Conservation (phyloP, 2,329 filamentous ascomycete genomes). For the Chrysosporium queenslandicum region DNA sequence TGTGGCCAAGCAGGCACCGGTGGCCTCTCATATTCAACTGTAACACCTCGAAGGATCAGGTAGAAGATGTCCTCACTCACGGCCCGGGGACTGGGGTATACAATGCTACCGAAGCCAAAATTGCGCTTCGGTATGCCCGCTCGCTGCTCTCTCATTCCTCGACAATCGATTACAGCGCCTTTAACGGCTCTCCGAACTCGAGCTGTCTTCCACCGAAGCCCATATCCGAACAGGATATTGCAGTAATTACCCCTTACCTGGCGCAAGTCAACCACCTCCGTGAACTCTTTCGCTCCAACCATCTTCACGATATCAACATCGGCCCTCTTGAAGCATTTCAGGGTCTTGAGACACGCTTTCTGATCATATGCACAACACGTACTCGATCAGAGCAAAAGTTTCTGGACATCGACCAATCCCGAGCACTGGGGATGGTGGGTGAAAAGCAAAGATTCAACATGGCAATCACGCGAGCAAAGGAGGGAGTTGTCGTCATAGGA, state of each 20-base stretch:
- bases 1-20: slow-evolving; percentile 30
- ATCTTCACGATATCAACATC: slow-evolving; percentile 35
- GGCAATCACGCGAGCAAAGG: slow-evolving; percentile 37
- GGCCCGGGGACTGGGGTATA: slow-evolving; percentile 17
- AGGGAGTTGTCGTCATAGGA: slow-evolving; percentile 36
- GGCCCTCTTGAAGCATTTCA: slow-evolving; percentile 41
- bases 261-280: slow-evolving; percentile 38
- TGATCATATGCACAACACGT: slow-evolving; percentile 39
- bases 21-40: slow-evolving; percentile 38
- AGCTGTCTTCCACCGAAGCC: slow-evolving; percentile 17
- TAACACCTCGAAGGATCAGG: slow-evolving; percentile 31
- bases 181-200: slow-evolving; percentile 23
- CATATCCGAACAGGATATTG: slow-evolving; percentile 29
- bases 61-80: slow-evolving; percentile 29
- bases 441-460: slow-evolving; percentile 37
- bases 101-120: slow-evolving; percentile 18
- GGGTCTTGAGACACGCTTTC: slow-evolving; percentile 36
- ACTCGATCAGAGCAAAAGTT: slow-evolving; percentile 18
- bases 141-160: slow-evolving; percentile 23
- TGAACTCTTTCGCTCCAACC: slow-evolving; percentile 25
- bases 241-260: slow-evolving; percentile 39
- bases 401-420: slow-evolving; percentile 18
- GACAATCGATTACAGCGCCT: slow-evolving; percentile 24
- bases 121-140: slow-evolving; percentile 16
- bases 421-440: slow-evolving; percentile 29